Conservation (phyloP, 805 yeast species). For the Candida parachauliodes region DNA sequence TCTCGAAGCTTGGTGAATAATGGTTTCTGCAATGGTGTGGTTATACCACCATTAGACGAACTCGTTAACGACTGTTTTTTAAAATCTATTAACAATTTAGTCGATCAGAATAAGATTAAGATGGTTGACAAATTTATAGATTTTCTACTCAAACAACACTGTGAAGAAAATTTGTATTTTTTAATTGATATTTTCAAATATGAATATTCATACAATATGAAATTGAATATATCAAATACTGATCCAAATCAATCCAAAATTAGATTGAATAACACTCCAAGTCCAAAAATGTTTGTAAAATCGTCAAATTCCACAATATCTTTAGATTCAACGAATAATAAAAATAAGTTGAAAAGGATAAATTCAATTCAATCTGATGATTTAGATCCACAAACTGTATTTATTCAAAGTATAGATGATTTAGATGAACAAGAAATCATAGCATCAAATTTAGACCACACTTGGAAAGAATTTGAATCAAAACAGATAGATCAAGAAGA, state of each 20-base stretch:
- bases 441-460: neutral
- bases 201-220: constrained; percentile 39
- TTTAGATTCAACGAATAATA: neutral
- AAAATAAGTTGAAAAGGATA: neutral
- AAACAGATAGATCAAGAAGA: constrained; percentile 11
- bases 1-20: no score
- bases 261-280: constrained; percentile 10
- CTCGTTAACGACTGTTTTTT: constrained; percentile 33
- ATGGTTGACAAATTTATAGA: constrained; percentile 26
- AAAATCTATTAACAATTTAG: constrained; percentile 16
- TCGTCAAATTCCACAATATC: constrained; percentile 4
- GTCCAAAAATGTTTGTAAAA: constrained; percentile 6
- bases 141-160: constrained; percentile 33
- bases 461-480: constrained; percentile 18
- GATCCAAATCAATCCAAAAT: neutral
- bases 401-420: constrained; percentile 23
- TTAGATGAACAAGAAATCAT: constrained; percentile 11
- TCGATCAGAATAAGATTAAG: constrained; percentile 13
- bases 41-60: constrained; percentile 17
- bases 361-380: constrained; percentile 16
- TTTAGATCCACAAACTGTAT: constrained; percentile 20
- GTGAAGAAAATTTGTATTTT: constrained; percentile 44
- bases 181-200: constrained; percentile 44
- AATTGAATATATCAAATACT: neutral
- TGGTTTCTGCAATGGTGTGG: no score